phyloP scores from a whole-genome alignment of 345 rosid species.

The Sonneratia alba region DNA sequence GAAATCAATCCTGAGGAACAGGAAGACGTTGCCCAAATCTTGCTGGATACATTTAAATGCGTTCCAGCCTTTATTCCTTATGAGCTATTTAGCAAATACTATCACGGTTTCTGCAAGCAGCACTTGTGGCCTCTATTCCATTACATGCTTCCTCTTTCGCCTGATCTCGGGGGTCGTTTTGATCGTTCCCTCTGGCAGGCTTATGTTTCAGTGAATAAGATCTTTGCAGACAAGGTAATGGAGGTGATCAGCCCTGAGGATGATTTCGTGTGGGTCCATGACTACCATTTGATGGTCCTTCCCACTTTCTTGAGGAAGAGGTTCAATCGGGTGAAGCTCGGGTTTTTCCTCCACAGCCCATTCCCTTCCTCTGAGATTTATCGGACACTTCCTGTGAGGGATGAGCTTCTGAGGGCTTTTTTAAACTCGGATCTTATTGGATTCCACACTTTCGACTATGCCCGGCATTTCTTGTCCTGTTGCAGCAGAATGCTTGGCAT shows the following conservation, averaged over 20 bases:
- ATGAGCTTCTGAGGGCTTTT: constrained; percentile 74
- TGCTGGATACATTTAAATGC: constrained; percentile 84
- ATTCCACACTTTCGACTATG: constrained; percentile 91
- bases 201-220: constrained; percentile 87
- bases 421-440: constrained; percentile 81
- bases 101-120: constrained; percentile 94
- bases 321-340: constrained; percentile 81
- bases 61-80: constrained; percentile 84
- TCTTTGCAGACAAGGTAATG: constrained; percentile 90
- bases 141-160: constrained; percentile 88
- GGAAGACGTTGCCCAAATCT: constrained; percentile 72
- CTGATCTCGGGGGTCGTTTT: constrained; percentile 84
- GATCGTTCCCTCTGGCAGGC: too few species aligned
- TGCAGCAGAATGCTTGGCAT: constrained; percentile 95
- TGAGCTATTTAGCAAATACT: constrained; percentile 63
- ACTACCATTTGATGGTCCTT: constrained; percentile 88
- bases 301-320: constrained; percentile 88
- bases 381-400: constrained; percentile 78
- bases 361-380: constrained; percentile 93
- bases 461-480: constrained; percentile 88
- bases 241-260: constrained; percentile 92
- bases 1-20: constrained; percentile 51
- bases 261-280: constrained; percentile 93
- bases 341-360: constrained; percentile 89
- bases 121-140: constrained; percentile 93